Evolutionary conservation across 441 rosid genomes (phyloP).

Genomic region (Erodium trifolium): DNA sequence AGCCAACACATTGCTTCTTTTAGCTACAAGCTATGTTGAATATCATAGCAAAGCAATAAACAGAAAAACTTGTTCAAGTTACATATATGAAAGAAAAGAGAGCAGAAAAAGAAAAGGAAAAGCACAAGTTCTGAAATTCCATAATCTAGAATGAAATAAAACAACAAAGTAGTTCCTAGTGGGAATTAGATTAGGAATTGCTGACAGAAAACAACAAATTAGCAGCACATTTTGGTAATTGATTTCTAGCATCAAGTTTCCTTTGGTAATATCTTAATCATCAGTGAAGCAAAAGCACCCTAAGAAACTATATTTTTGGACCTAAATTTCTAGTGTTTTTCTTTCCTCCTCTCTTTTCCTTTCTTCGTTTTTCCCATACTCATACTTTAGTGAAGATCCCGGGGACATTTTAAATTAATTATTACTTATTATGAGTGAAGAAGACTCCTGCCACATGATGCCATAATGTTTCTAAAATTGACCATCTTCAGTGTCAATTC

Average conservation of each 20-base stretch:
- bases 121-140: neutral
- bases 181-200: too few relatives aligned
- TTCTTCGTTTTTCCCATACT: neutral
- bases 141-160: neutral
- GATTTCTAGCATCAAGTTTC: neutral
- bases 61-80: conserved; percentile 12
- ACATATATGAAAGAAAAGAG: conserved; percentile 20
- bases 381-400: neutral
- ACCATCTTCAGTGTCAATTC: too few relatives aligned
- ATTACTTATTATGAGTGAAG: too few relatives aligned
- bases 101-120: conserved; percentile 16
- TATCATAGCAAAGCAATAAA: conserved; percentile 32
- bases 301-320: neutral
- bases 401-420: too few relatives aligned
- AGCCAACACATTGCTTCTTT: neutral
- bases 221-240: neutral
- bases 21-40: conserved; percentile 21
- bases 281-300: neutral
- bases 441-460: too few relatives aligned
- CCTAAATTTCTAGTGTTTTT: neutral
- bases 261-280: neutral
- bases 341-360: neutral
- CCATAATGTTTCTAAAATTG: too few relatives aligned
- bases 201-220: neutral
- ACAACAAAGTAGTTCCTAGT: too few relatives aligned